Evolutionary conservation across 2,329 filamentous ascomycete species (phyloP), one percentile per base, ranked within the genome.

Genomic region (Fusarium sp.): DNA sequence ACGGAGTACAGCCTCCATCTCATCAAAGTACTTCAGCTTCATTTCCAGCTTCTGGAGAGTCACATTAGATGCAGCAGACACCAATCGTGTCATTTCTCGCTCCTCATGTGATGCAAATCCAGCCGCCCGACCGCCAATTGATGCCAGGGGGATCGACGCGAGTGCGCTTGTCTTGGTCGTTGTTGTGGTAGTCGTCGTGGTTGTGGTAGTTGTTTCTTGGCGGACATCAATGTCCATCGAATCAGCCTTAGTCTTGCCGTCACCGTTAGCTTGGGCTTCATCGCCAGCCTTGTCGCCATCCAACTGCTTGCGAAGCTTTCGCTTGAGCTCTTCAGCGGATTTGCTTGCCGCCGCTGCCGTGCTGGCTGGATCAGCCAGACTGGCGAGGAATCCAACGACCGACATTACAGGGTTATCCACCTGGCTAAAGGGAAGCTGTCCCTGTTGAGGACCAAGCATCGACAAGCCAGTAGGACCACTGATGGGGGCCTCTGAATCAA

Each of bases 391-490:
- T 62, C 94, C 93, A 76, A 99, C 94, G 3, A 98, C 96, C 22
- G 95, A 98, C 89, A 99, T 92, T 72, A 99, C 94, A 0, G 97
- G 96, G 82, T 98, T 99, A 79, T 99, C 96, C 16, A 93, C 92
- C 80, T 97, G 94, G 81, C 91, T 95, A 82, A 98, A 96, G 0
- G 96, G 96, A 53, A 98, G 88, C 70, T 94, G 92, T 10, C 95
- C 95, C 68, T 92, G 90, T 60, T 94, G 89, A 65, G 91, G 89
- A 36, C 93, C 92, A 38, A 96, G 86, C 86, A 93, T 86, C 64
- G 90, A 86, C 64, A 93, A 85, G 9, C 91, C 89, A 1, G 85
- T 89, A 12, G 87, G 87, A 56, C 86, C 86, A 66, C 85, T 86
- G 62, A 89, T 82, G 2, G 81, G 78, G 5, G 79, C 76, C 78